phyloP scores from a whole-genome alignment of 495 filamentous ascomycete species.

The Parmelia sp. region DNA sequence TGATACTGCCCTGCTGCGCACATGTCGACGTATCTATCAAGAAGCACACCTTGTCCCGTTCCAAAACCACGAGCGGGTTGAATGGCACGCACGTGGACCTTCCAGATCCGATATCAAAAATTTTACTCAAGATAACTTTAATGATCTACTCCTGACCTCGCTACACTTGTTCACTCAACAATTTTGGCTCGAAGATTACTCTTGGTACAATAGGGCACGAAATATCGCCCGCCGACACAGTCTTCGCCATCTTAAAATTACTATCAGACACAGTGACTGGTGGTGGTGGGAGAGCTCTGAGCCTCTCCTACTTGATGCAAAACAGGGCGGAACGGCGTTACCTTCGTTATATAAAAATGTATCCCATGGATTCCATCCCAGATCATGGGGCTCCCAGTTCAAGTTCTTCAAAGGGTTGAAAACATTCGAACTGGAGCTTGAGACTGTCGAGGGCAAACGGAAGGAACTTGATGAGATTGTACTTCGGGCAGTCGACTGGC shows the following conservation, averaged over 20 bases:
- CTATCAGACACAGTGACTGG: slow-evolving; percentile 34
- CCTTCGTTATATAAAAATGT: slow-evolving; percentile 6
- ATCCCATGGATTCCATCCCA: slow-evolving; percentile 11
- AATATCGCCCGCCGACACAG: background rate
- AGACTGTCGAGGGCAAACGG: slow-evolving; percentile 29
- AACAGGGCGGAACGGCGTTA: background rate
- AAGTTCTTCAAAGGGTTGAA: slow-evolving; percentile 21
- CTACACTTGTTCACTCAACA: slow-evolving; percentile 31
- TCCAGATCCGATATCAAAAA: background rate
- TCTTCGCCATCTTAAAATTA: slow-evolving; percentile 25
- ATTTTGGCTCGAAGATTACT: slow-evolving; percentile 24
- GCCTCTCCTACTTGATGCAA: slow-evolving; percentile 24
- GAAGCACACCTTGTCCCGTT: slow-evolving; percentile 28
- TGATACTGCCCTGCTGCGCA: slow-evolving; percentile 29
- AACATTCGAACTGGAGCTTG: slow-evolving; percentile 27
- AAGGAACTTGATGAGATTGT: slow-evolving; percentile 24
- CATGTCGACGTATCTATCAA: slow-evolving; percentile 29
- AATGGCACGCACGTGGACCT: background rate
- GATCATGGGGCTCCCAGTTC: slow-evolving; percentile 24
- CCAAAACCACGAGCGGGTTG: background rate
- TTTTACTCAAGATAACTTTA: background rate
- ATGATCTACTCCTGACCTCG: background rate
- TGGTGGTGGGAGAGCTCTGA: slow-evolving; percentile 30
- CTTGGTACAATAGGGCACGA: background rate
- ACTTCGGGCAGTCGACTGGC: slow-evolving; percentile 17